A percentile compares a stretch with the other conserved stretches of the same genome.
These are phyloP conservation scores for Asterophora parasitica DNA, from an alignment of 768 basidiomycete species.

Conservation along the genomic window DNA sequence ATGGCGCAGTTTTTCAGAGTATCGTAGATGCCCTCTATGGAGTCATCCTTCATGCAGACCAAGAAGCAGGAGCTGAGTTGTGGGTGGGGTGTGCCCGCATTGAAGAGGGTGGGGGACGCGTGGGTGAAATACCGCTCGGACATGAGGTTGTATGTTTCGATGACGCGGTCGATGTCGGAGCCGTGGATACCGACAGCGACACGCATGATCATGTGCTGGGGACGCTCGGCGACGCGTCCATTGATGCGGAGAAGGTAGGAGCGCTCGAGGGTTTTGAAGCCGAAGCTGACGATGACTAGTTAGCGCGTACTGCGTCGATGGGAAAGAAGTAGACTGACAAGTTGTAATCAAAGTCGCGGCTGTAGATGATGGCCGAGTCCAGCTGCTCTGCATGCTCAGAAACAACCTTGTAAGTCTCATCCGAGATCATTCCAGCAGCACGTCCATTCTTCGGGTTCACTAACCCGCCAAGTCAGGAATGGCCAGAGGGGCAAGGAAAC, in stretches of 20 bases:
- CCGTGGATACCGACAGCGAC: slow-evolving; percentile 98
- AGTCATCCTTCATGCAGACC: slow-evolving; percentile 97
- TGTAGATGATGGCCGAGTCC: slow-evolving; percentile 95
- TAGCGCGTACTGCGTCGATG: neutral
- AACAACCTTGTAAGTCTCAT: slow-evolving; percentile 80
- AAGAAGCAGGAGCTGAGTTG: slow-evolving; percentile 97
- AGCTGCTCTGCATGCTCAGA: slow-evolving; percentile 75
- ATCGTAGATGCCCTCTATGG: slow-evolving; percentile 98
- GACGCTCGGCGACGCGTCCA: slow-evolving; percentile 92
- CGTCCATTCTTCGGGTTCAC: slow-evolving; percentile 95
- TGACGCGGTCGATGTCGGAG: slow-evolving; percentile 75
- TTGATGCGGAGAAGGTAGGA: slow-evolving; percentile 95
- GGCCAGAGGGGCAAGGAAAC: neutral
- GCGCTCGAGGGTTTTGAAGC: slow-evolving; percentile 99
- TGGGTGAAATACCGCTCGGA: slow-evolving; percentile 98
- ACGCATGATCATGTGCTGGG: slow-evolving; percentile 99
- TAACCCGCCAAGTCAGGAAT: slow-evolving; percentile 19
- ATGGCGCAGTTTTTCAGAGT: slow-evolving; percentile 97
- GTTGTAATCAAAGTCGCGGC: slow-evolving; percentile 97
- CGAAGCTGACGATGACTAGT: slow-evolving; percentile 57
- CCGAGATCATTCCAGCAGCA: slow-evolving; percentile 85
- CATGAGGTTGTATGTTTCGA: slow-evolving; percentile 96
- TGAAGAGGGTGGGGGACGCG: slow-evolving; percentile 96
- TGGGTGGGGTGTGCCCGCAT: slow-evolving; percentile 93
- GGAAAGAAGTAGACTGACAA: slow-evolving; percentile 47